Percentiles rank a stretch among this genome's conserved stretches.
Conservation (phyloP, 306 rosid species). For the Cucumis melo region DNA sequence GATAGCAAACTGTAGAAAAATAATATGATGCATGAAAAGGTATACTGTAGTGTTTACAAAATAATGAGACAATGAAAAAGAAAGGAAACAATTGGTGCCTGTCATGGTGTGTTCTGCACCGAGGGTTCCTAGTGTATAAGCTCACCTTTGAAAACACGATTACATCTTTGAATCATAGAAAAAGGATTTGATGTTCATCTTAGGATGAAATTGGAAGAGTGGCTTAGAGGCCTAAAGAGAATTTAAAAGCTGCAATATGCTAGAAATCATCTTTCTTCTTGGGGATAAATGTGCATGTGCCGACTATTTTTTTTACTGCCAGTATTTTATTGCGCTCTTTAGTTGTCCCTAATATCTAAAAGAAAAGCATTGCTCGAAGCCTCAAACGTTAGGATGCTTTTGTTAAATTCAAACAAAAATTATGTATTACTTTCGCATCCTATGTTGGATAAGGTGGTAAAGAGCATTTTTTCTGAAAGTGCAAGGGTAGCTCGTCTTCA, state of each 20-base stretch:
- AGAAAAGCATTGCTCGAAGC: too few species aligned
- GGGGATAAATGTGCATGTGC: not conserved
- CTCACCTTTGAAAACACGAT: not conserved
- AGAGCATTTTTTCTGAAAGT: not conserved
- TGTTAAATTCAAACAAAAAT: too few species aligned
- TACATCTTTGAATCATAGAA: not conserved
- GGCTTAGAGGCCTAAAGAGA: not conserved
- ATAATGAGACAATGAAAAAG: not conserved
- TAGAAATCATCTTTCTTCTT: not conserved
- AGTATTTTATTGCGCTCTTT: too few species aligned
- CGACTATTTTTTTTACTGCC: not conserved
- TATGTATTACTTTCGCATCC: not conserved
- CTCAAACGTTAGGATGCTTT: too few species aligned
- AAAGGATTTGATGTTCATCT: not conserved
- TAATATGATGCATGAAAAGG: not conserved
- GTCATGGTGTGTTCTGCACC: not conserved
- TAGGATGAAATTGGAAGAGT: not conserved
- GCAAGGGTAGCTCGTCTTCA: not conserved
- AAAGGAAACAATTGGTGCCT: not conserved
- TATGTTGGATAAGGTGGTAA: not conserved
- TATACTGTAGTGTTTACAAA: not conserved
- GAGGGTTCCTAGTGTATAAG: not conserved
- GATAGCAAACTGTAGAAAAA: not conserved
- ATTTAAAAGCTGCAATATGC: not conserved
- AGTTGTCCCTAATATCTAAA: too few species aligned